Base-by-base conservation (phyloP, 768 basidiomycete species). In the Pilatotrama ljubarskyi region DNA sequence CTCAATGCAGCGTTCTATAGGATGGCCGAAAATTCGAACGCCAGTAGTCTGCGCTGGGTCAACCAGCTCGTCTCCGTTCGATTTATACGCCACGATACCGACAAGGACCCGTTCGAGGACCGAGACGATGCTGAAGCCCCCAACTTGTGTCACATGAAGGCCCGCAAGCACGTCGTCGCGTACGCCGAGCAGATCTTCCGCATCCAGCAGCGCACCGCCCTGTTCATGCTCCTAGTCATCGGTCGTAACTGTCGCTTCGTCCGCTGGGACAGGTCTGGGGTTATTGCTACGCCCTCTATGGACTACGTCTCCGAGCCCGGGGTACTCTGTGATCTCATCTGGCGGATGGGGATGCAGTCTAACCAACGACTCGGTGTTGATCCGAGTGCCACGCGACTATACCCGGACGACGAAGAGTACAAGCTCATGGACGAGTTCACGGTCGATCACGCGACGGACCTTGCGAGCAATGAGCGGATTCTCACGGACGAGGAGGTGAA, bases 221-320 rank as follows among this genome's bases (percentile, higher is more conserved):
- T 61, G 22, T 55, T 51, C 43, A 56, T 56, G 42, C 60, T 51
- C 32, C 6, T 61, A 14, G 26, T 61, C 32, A 22, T 51, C 42
- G 60, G 60, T 7, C 54, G 55, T 15, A 2, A 5, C 4, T 56
- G 42, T 29, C 56, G 56, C 0, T 36, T 58, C 41, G 5, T 56
- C 0, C 56, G 56, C 46, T 62, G 56, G 55, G 61, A 62, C 46
- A 37, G 55, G 18, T 62, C 61, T 15, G 56, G 61, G 7, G 32
- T 46, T 18, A 22, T 62, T 17, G 44, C 37, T 20, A 58, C 61
- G n/a, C 24, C 22, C 1, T 22, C 44, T 2, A 6, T 62, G 7
- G 61, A 62, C 55, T 62, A 62, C 55, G 42, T 48, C 32, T 18
- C 47, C 15, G 1, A 58, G 2, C 51, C 49, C 10, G 38, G 58